phyloP scores from a whole-genome alignment of 148 eudicot species.

The Rhododendron williamsianum region DNA sequence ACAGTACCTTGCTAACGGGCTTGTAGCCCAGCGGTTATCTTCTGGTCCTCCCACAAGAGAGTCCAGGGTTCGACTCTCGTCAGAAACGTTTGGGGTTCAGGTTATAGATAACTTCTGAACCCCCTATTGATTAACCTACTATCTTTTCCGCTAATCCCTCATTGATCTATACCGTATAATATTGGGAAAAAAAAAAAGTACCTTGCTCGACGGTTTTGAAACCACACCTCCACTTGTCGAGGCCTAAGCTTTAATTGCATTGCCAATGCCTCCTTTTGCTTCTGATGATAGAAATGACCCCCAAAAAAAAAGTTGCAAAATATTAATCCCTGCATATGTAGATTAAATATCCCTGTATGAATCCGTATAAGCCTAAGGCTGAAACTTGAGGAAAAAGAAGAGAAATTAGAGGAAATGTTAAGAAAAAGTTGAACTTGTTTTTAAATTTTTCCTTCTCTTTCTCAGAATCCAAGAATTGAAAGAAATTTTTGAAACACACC shows the following conservation, averaged over 20 bases:
- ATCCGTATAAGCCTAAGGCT: background rate
- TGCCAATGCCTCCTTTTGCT: conserved; percentile 43
- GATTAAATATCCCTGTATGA: background rate
- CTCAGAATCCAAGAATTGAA: background rate
- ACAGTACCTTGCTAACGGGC: too few relatives aligned
- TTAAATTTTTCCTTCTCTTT: background rate
- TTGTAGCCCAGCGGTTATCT: too few relatives aligned
- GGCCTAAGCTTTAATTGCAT: conserved; percentile 33
- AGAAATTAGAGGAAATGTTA: background rate
- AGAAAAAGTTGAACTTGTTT: too few relatives aligned
- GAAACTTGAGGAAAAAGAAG: background rate
- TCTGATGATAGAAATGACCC: conserved; percentile 18
- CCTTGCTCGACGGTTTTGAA: conserved; percentile 60
- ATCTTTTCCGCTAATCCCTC: too few relatives aligned
- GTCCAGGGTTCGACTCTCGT: too few relatives aligned
- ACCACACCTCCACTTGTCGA: conserved; percentile 58
- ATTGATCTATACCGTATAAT: too few relatives aligned
- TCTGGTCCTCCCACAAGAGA: too few relatives aligned
- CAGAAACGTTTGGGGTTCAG: too few relatives aligned
- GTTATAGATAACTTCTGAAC: too few relatives aligned
- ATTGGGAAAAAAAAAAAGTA: background rate
- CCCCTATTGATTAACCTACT: too few relatives aligned
- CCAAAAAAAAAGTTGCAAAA: too few relatives aligned
- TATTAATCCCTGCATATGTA: background rate
- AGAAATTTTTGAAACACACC: background rate